Conservation (phyloP, 805 yeast genomes). For the Zygosaccharomyces siamensis region DNA sequence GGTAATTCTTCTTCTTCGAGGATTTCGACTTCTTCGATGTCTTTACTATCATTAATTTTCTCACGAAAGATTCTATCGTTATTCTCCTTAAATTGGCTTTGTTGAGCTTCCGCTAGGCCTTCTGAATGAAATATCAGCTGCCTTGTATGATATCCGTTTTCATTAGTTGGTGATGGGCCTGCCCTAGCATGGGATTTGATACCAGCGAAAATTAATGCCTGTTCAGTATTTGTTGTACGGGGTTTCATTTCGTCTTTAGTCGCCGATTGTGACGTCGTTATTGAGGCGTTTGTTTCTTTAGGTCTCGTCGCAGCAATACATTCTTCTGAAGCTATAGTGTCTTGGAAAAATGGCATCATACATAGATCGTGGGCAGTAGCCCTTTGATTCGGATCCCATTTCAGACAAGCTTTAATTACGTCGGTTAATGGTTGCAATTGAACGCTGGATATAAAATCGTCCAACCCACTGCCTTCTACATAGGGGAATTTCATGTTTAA, state of each 20-base stretch:
- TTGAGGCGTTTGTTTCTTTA: neutral
- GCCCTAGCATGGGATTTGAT: constrained; percentile 13
- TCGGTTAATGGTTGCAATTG: constrained; percentile 38
- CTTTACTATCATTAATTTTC: neutral
- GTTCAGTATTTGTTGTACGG: constrained; percentile 18
- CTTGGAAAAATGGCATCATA: constrained; percentile 50
- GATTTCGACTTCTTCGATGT: neutral
- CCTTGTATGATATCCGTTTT: constrained; percentile 8
- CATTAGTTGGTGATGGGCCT: neutral
- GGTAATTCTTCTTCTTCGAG: constrained; percentile 1
- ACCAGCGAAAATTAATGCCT: constrained; percentile 27
- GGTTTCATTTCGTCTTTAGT: neutral
- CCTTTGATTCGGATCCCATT: constrained; percentile 77
- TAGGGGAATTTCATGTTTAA: constrained; percentile 56
- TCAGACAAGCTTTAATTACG: constrained; percentile 45
- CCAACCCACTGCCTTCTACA: constrained; percentile 46
- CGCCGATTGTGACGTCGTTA: neutral
- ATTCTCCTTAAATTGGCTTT: constrained; percentile 3
- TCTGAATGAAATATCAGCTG: constrained; percentile 17
- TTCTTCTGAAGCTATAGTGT: constrained; percentile 32
- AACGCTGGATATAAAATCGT: constrained; percentile 43
- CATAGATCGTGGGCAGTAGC: constrained; percentile 47
- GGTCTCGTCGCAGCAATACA: neutral
- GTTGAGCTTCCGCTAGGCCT: constrained; percentile 3
- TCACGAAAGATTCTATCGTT: neutral